Evolutionary conservation across 768 basidiomycete genomes (phyloP).

Genomic region (Nevesoporus exiguus): DNA sequence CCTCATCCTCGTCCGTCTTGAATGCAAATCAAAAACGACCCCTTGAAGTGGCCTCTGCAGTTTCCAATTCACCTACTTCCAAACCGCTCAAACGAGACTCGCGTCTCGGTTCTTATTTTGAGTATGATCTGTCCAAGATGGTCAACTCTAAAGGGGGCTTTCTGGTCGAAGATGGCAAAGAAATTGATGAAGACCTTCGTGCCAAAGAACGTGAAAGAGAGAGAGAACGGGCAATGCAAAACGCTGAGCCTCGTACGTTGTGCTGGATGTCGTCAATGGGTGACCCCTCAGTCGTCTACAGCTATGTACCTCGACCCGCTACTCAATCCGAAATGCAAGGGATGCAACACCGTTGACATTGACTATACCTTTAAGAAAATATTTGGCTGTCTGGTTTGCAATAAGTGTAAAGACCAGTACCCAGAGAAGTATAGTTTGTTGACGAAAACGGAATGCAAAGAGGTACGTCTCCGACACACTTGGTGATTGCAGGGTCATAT

Average conservation of each 20-base stretch:
- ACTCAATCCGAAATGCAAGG: conserved; percentile 78
- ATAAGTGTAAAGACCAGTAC: conserved; percentile 81
- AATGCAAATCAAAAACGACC: conserved; percentile 81
- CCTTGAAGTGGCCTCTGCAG: conserved; percentile 52
- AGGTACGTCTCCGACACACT: conserved; percentile 46
- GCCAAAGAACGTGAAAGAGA: conserved; percentile 81
- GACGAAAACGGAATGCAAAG: conserved; percentile 98
- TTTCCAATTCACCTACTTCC: conserved; percentile 58
- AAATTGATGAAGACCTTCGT: conserved; percentile 69
- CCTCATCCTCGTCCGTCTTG: conserved; percentile 36
- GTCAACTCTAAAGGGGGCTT: conserved; percentile 97
- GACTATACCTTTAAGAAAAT: conserved; percentile 79
- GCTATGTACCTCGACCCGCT: conserved; percentile 75
- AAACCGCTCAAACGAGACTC: conserved; percentile 65
- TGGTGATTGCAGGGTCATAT: neutral
- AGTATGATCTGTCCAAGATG: conserved; percentile 96
- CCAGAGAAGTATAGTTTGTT: conserved; percentile 93
- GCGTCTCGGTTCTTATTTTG: conserved; percentile 87
- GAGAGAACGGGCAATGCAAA: conserved; percentile 70
- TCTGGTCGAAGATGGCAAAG: conserved; percentile 83
- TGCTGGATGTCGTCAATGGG: neutral
- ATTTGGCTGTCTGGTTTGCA: conserved; percentile 84
- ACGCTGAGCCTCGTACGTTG: conserved; percentile 64
- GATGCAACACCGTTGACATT: conserved; percentile 87
- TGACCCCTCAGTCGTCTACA: conserved; percentile 28